Conservation (phyloP, 352 stramenopile species). For the Thalassiosira oceanica region DNA sequence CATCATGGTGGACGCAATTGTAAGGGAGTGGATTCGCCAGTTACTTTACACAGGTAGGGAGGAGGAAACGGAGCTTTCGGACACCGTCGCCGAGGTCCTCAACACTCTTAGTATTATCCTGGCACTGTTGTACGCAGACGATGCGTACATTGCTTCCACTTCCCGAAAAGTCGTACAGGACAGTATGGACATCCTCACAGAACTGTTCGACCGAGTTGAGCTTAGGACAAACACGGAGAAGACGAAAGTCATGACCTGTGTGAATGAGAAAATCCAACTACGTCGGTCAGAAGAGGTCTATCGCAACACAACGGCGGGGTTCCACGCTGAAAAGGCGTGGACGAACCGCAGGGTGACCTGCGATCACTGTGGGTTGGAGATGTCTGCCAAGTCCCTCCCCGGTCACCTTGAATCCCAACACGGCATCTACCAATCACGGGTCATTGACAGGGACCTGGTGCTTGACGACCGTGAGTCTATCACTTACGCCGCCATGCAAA, state of each 20-base stretch:
- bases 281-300: neutral
- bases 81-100: too few relatives aligned
- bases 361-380: neutral
- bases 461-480: neutral
- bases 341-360: neutral
- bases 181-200: constrained; percentile 1
- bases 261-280: neutral
- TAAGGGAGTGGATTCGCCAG: constrained; percentile 28
- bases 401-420: neutral
- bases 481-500: neutral
- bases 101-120: too few relatives aligned
- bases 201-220: neutral
- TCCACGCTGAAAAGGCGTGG: neutral
- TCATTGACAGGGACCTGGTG: neutral
- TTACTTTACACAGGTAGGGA: too few relatives aligned
- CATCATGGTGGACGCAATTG: constrained; percentile 30
- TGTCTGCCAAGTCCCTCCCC: neutral
- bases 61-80: too few relatives aligned
- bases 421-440: neutral
- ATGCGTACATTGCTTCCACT: neutral
- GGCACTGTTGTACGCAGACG: constrained; percentile 2
- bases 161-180: too few relatives aligned
- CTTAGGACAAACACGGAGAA: neutral
- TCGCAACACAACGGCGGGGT: neutral
- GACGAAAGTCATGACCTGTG: constrained; percentile 1